These are phyloP conservation scores for Solanum dulcamara DNA, from an alignment of 257 asterid species.

Conservation along the genomic window DNA sequence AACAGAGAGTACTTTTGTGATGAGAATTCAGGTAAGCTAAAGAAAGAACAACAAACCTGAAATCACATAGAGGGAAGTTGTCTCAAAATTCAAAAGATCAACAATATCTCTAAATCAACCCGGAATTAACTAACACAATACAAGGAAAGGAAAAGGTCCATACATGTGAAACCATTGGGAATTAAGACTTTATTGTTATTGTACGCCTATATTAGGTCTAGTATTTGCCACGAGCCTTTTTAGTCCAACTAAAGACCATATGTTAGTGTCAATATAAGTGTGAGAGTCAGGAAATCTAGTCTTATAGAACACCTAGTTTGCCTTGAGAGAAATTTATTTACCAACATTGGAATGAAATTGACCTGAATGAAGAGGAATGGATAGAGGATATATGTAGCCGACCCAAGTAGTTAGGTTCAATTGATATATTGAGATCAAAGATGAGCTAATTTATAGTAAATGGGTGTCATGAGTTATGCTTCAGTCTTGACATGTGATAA, in stretches of 20 bases:
- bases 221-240: neutral
- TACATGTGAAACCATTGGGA: neutral
- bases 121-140: neutral
- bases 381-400: neutral
- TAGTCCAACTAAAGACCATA: neutral
- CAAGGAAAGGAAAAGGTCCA: neutral
- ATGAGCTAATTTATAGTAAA: neutral
- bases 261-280: neutral
- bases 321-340: neutral
- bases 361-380: neutral
- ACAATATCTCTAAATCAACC: neutral
- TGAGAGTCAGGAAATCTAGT: neutral
- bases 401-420: neutral
- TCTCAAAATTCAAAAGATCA: neutral
- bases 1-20: neutral
- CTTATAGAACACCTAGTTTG: neutral
- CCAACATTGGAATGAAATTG: neutral
- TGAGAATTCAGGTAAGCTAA: neutral
- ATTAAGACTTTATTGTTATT: neutral
- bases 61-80: neutral
- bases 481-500: neutral
- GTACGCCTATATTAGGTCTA: neutral
- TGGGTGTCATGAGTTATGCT: neutral
- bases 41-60: neutral
- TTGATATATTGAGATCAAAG: neutral